A percentile compares a stretch with the other conserved stretches of the same genome.
Conservation (phyloP, 176 grass and related monocot species). For the Rhynchospora breviuscula region DNA sequence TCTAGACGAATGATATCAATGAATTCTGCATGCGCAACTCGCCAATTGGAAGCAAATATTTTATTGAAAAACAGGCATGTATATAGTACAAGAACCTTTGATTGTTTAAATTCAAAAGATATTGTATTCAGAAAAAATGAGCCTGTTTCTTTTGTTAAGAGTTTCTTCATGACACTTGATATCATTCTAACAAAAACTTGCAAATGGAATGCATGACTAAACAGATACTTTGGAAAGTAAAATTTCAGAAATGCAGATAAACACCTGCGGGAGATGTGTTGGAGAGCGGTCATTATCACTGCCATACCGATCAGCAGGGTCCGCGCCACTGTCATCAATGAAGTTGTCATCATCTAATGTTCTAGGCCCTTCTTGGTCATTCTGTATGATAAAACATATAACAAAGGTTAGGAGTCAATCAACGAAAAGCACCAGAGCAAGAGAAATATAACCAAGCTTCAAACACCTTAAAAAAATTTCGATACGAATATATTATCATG, state of each 20-base stretch:
- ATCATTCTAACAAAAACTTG: background rate
- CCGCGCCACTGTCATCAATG: constrained; percentile 88
- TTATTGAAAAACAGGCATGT: background rate
- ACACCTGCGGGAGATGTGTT: constrained; percentile 65
- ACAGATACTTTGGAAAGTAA: background rate
- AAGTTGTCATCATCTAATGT: constrained; percentile 94
- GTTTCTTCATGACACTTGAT: background rate
- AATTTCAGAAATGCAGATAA: background rate
- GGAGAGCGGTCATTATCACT: constrained; percentile 77
- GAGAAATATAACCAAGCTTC: background rate
- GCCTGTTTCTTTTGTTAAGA: background rate
- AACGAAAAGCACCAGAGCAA: background rate
- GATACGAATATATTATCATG: background rate
- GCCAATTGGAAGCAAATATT: background rate
- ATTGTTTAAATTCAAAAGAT: background rate
- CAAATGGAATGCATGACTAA: background rate
- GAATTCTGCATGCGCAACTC: background rate
- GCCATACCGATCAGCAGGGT: constrained; percentile 75
- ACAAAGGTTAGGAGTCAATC: background rate
- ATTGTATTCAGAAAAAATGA: background rate
- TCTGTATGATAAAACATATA: constrained; percentile 34
- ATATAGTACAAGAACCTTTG: background rate
- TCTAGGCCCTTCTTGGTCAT: constrained; percentile 93
- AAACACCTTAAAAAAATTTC: background rate
- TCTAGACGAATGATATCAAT: background rate